Base-by-base conservation (phyloP, 2,329 filamentous ascomycete species). In the Hypoxylon sp. region DNA sequence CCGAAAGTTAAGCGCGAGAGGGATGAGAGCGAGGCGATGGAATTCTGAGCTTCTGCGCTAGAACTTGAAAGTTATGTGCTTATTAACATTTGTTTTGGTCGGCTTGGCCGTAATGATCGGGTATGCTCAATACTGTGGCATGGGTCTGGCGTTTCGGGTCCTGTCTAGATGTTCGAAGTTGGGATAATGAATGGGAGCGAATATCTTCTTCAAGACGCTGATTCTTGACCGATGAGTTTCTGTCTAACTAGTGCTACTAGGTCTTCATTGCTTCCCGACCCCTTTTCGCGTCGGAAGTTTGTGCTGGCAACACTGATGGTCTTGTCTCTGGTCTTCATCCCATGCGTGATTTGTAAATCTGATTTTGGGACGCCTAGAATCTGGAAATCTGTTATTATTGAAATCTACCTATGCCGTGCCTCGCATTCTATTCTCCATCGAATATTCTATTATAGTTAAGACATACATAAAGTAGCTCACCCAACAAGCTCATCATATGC, bases 291-390 rank as follows among this genome's bases (percentile, higher is more conserved):
- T 36, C 52, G 67, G 36, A 76, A 72, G 28, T 62, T 65, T 19
- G 73, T 71, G 41, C 69, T 65, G 14, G 80, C 72, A 51, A 76
- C 72, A 48, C 65, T 69, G 62, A 91, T 77, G 0, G 84, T 89
- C 79, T 93, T 93, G 46, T 90, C 86, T 62, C 86, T 83, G 19
- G 87, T 89, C 76, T 89, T 92, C 58, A 85, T 75, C 0, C 91
- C 91, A 14, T 87, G 87, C 11, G 85, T 84, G 43, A 93, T 85
- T 46, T 86, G 82, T 1, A 93, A 79, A 65, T 88, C 84, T 1
- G 90, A 89, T 74, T 90, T 92, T 30, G 90, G 86, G 5, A 90
- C 80, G 1, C 82, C 81, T 2, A 93, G 82, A 5, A 84, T 82
- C 86, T 90, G 68, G 7, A 53, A 45, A 7, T 11, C 13, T 48